Evolutionary conservation across 148 eudicot genomes (phyloP).

Genomic region (Salicornia ramosissima): DNA sequence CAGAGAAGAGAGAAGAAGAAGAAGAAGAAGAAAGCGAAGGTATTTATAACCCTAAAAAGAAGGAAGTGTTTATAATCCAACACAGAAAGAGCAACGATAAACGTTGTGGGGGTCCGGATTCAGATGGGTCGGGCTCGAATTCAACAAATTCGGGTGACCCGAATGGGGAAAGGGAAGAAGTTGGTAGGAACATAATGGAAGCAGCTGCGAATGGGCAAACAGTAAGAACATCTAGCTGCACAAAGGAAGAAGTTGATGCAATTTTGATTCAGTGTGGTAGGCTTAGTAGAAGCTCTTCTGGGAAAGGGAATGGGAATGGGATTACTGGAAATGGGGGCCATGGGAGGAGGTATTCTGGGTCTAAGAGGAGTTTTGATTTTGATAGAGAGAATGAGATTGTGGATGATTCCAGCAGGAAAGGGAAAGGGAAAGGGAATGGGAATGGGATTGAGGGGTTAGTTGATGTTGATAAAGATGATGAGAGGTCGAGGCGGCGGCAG

Average conservation of each 20-base stretch:
- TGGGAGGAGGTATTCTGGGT: slow-evolving; percentile 62
- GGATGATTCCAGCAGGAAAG: background rate
- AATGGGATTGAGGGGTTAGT: slow-evolving; percentile 25
- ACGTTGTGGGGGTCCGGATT: slow-evolving; percentile 24
- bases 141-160: too few species aligned
- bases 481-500: slow-evolving; percentile 38
- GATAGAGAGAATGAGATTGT: slow-evolving; percentile 43
- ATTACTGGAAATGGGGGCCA: too few species aligned
- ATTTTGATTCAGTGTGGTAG: slow-evolving; percentile 90
- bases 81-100: slow-evolving; percentile 63
- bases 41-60: slow-evolving; percentile 24
- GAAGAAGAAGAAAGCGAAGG: background rate
- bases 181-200: slow-evolving; percentile 23
- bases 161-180: too few species aligned
- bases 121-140: slow-evolving; percentile 26
- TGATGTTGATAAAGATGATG: too few species aligned
- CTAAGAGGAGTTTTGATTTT: slow-evolving; percentile 89
- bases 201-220: too few species aligned
- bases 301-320: too few species aligned
- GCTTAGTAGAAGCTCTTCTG: slow-evolving; percentile 78
- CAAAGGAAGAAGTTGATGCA: slow-evolving; percentile 86
- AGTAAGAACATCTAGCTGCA: slow-evolving; percentile 87
- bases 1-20: slow-evolving; percentile 15
- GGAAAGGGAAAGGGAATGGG: slow-evolving; percentile 16
- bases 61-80: slow-evolving; percentile 61